Percentiles rank a stretch among this genome's conserved stretches.
Evolutionary conservation across 306 rosid genomes (phyloP).

Genomic region (Mimosa pudica): DNA sequence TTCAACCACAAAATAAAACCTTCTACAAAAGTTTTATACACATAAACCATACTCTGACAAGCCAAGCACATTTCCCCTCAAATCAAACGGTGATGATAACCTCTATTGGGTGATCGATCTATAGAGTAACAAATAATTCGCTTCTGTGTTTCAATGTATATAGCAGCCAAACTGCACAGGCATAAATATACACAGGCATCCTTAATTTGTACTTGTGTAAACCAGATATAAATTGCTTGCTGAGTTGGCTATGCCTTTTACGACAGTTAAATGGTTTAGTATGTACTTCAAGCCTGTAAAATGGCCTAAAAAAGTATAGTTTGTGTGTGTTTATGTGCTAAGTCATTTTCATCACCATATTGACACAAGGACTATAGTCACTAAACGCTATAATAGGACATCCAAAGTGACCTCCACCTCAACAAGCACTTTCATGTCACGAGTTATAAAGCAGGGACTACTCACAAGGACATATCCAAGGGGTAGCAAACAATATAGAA

Average conservation of each 20-base stretch:
- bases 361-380: not conserved
- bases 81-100: not conserved
- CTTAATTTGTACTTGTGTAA: not conserved
- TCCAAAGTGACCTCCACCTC: conserved; percentile 17
- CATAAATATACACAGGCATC: not conserved
- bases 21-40: not conserved
- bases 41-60: not conserved
- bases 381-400: not conserved
- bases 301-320: not conserved
- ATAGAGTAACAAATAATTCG: not conserved
- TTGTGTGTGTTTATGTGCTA: conserved; percentile 1
- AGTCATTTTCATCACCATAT: not conserved
- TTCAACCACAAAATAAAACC: not conserved
- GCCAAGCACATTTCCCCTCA: not conserved
- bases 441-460: not conserved
- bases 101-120: not conserved
- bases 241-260: not conserved
- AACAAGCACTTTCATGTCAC: conserved; percentile 6
- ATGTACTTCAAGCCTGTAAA: not conserved
- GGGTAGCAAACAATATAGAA: not conserved
- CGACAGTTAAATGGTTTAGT: not conserved
- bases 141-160: not conserved
- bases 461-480: not conserved
- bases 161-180: not conserved
- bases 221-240: not conserved